Conservation (phyloP, 1,284 basidiomycete genomes). For the Pascua sp. region DNA sequence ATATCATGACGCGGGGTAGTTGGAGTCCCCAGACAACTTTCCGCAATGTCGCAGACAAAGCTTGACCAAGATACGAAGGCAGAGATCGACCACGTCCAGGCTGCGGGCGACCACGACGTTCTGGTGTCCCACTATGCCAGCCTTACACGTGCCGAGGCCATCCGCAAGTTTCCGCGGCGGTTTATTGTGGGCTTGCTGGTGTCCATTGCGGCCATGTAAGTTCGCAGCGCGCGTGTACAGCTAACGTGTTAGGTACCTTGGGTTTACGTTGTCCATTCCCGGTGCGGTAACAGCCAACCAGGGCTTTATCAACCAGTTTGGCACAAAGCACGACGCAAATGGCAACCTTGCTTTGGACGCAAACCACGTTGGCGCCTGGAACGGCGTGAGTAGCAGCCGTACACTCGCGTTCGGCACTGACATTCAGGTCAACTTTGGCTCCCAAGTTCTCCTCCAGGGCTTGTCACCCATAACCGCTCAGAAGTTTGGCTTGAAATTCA, state of each 20-base stretch:
- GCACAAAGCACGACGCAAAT: background rate
- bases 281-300: constrained; percentile 4
- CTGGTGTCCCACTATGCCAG: too few relatives aligned
- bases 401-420: too few relatives aligned
- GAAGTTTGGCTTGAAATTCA: constrained; percentile 1
- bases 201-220: constrained; percentile 14
- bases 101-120: too few relatives aligned
- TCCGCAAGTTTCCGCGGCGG: constrained; percentile 17
- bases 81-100: too few relatives aligned
- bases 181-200: constrained; percentile 7
- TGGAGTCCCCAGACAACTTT: too few relatives aligned
- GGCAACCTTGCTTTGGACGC: constrained; percentile 7
- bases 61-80: too few relatives aligned
- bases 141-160: too few relatives aligned
- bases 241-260: constrained; percentile 12
- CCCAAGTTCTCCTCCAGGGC: background rate
- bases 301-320: background rate
- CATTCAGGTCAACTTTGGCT: background rate
- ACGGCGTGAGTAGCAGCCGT: background rate
- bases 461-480: constrained; percentile 1
- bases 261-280: constrained; percentile 5
- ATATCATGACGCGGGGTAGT: too few relatives aligned
- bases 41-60: too few relatives aligned
- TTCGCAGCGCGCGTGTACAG: too few relatives aligned
- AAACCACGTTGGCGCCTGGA: constrained; percentile 4